Base-by-base conservation (phyloP, 2,329 filamentous ascomycete genomes). In the Botrytis hyacinthi region DNA sequence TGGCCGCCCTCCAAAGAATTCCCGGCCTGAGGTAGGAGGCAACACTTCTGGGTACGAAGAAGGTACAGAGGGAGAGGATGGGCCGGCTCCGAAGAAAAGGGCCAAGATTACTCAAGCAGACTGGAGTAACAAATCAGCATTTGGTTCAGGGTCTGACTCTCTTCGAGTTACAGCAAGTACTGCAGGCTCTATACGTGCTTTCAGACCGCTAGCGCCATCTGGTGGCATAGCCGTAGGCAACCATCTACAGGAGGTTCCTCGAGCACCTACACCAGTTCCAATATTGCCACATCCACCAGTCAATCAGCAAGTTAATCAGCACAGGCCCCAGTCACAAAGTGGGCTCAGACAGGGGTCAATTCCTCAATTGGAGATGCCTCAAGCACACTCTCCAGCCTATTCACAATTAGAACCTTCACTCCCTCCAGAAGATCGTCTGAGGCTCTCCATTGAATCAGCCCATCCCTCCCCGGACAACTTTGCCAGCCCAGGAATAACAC, bases 151-250 rank as follows among this genome's bases (percentile, higher is more conserved):
- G 44, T 88, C 90, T 16, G 94, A 96, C 67, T 97, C 93, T 5
- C 85, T 98, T 40, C 89, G 95, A 67, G 94, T 97, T n/a, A 91
- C 93, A 74, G 95, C 95, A 65, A 97, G 94, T 81, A 97, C 93
- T 26, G 92, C 95, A 62, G 93, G 94, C 60, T 97, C 95, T 8
- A 87, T 98, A 74, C 92, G 95, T 61, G 91, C 91, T 66, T 92
- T 97, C 81, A 89, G 94, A 62, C 95, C 95, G 6, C 87, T 93
- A 73, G 86, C 87, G 32, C 81, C 84, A 63, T 83, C 83, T 46
- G 84, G 87, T 37, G 85, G 83, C 4, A 83, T 82, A 40, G 85
- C 86, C 29, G 80, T 82, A 44, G 83, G 72, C n/a, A 86, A 81
- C 66, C 89, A 93, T 77, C 82, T 92, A 8, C 91, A 94, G 77